Base-by-base conservation (phyloP, 129 eudicot species). In the Tanacetum coccineum region DNA sequence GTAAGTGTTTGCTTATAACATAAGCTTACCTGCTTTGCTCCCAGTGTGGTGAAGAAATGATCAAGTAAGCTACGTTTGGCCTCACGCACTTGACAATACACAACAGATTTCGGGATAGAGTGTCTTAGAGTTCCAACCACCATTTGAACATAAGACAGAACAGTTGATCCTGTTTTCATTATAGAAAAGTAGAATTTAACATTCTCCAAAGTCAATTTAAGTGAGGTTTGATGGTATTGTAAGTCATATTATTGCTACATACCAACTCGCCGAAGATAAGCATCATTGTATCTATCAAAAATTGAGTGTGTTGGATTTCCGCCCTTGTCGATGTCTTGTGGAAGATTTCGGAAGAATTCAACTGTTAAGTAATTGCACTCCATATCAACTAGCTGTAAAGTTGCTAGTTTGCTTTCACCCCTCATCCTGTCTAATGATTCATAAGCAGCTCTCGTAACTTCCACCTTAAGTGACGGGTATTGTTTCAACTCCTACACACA, bases 31-130 rank as follows among this genome's bases (percentile, higher is more conserved):
- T 93, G 96, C 64, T 84, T 88, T 45, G 75, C 67, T n/a, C 98
- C 96, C 81, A 93, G 64, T 66, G 86, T 95, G 0, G 96, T 76
- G 68, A 88, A 93, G 89, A 93, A 93, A 81, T 83, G 86, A 73
- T 82, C 90, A 2, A 93, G 95, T 30, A 93, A 81, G 73, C 95
- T 81, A 56, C 96, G 92, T 62, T 93, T 93, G 21, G 98, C 92
- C 88, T 93, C 96, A 13, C 98, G 98, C 21, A 93, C 98, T 88
- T 93, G 98, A 67, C 96, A 86, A 62, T 93, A 88, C 51, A 93
- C 98, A 26, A 93, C 71, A 4, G 98, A 93, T 66, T 93, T 93
- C 0, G 98, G 98, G 64, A 93, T 86, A 48, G 98, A 86, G 72
- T 88, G 81, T 75, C 95, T 86, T 77, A 93, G 76, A 48, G 67